These are phyloP conservation scores for Brettanomyces anomalus DNA, from an alignment of 805 yeast genomes.

Conservation along the genomic window DNA sequence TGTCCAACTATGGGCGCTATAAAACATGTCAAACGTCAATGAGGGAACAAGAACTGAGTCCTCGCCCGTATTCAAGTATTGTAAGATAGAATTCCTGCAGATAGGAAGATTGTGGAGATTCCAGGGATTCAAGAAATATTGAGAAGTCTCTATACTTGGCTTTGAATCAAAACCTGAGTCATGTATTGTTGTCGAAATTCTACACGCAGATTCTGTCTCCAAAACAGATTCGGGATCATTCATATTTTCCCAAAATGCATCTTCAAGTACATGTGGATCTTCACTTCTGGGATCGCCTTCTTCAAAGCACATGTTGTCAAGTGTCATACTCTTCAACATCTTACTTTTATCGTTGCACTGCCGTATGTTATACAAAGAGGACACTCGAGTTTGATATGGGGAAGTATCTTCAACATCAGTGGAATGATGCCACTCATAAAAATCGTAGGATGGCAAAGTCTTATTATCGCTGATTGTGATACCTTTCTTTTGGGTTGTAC, in stretches of 20 bases:
- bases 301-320: conserved; percentile 13
- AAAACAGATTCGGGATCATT: conserved; percentile 20
- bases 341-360: conserved; percentile 51
- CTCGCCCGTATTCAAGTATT: conserved; percentile 35
- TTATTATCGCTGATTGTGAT: conserved; percentile 25
- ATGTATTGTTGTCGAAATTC: conserved; percentile 27
- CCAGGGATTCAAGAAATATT: conserved; percentile 35
- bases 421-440: conserved; percentile 34
- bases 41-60: conserved; percentile 34
- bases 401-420: conserved; percentile 30
- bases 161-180: conserved; percentile 28
- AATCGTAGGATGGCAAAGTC: conserved; percentile 33
- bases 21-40: conserved; percentile 44
- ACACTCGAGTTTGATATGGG: conserved; percentile 29
- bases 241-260: conserved; percentile 34
- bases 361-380: conserved; percentile 44
- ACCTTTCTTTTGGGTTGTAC: conserved; percentile 34
- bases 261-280: conserved; percentile 26
- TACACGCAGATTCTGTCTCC: conserved; percentile 29
- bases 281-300: conserved; percentile 8
- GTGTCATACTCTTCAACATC: conserved; percentile 27
- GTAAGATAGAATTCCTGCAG: conserved; percentile 38
- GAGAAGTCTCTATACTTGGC: conserved; percentile 10
- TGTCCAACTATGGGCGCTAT: conserved; percentile 48
- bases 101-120: conserved; percentile 48